A percentile compares a stretch with the other conserved stretches of the same genome.
These are phyloP conservation scores for Sextonia rubra DNA, from an alignment of 164 flowering plant species.

Conservation along the genomic window DNA sequence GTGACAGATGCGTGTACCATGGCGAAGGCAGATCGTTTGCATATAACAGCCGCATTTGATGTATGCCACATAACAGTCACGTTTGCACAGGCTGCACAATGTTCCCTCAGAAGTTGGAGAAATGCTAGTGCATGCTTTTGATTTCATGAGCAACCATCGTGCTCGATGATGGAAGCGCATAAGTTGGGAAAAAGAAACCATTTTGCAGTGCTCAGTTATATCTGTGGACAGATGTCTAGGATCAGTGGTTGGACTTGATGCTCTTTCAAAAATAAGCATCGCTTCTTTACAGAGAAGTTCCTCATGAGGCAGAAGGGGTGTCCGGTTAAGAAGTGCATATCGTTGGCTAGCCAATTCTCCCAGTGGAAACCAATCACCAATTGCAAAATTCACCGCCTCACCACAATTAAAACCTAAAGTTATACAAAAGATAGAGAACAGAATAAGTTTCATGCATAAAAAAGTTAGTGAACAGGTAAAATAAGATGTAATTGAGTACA, in stretches of 20 bases:
- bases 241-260: conserved; percentile 22
- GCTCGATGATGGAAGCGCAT: conserved; percentile 83
- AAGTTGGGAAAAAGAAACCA: conserved; percentile 69
- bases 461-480: background rate
- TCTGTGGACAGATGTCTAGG: conserved; percentile 33
- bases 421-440: background rate
- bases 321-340: conserved; percentile 77
- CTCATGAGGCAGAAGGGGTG: conserved; percentile 91
- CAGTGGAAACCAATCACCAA: conserved; percentile 90
- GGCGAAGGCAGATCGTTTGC: conserved; percentile 89
- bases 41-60: conserved; percentile 59
- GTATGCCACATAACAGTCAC: conserved; percentile 85
- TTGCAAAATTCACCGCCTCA: conserved; percentile 98
- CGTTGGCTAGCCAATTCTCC: conserved; percentile 88
- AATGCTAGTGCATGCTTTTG: conserved; percentile 33
- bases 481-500: background rate
- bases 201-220: conserved; percentile 40
- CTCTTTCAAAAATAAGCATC: conserved; percentile 47
- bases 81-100: conserved; percentile 87
- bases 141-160: conserved; percentile 74
- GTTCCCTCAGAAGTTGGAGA: conserved; percentile 52
- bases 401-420: conserved; percentile 91
- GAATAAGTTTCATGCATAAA: background rate
- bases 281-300: conserved; percentile 96
- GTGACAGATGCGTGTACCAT: conserved; percentile 44